phyloP scores from a whole-genome alignment of 2,329 filamentous ascomycete species.

The Neoscytalidium dimidiatum region DNA sequence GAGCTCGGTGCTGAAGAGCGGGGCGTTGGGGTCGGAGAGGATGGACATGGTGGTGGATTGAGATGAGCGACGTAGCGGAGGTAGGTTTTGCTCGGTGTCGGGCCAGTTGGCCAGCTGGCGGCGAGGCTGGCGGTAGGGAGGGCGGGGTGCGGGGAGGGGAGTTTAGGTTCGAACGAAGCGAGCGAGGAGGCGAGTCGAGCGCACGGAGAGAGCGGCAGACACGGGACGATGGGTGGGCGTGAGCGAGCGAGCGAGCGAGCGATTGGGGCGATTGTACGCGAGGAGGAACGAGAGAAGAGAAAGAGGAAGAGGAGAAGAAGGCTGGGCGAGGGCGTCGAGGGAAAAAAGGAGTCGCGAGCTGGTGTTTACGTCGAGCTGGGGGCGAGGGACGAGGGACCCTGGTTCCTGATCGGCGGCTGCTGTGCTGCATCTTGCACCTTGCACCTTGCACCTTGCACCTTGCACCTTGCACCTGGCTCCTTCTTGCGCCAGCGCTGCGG shows the following conservation, averaged over 20 bases:
- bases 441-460: no score
- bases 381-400: neutral
- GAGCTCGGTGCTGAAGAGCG: conserved; percentile 76
- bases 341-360: neutral
- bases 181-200: neutral
- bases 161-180: no score
- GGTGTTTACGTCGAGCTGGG: conserved; percentile 4
- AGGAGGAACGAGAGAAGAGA: neutral
- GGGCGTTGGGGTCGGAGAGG: conserved; percentile 39
- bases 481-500: neutral
- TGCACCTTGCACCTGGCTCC: no score
- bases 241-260: neutral
- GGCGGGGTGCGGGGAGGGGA: neutral
- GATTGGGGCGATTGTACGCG: neutral
- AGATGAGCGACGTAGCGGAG: neutral
- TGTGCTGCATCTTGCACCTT: no score
- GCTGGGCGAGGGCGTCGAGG: no score
- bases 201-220: neutral
- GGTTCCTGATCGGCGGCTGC: conserved; percentile 11
- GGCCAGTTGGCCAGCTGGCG: neutral
- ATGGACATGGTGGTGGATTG: conserved; percentile 1
- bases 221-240: neutral
- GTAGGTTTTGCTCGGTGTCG: neutral
- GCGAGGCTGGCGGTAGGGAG: neutral
- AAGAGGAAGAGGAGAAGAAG: neutral